Evolutionary conservation across 2,329 filamentous ascomycete species (phyloP).

Genomic region (Sarocladium kiliense): DNA sequence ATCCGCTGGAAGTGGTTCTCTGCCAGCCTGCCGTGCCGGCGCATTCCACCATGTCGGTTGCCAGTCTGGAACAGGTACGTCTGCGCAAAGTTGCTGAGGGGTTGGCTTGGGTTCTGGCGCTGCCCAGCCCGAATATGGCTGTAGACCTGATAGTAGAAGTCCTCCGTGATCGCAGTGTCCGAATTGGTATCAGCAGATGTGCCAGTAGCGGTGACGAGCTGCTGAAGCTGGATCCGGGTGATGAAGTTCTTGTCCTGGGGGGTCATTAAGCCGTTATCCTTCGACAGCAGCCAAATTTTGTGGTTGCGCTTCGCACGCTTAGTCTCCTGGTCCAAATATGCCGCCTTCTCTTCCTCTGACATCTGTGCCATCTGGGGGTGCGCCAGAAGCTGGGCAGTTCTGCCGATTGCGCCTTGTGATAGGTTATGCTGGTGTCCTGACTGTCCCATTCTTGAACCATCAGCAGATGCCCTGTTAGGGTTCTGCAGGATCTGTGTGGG

Average conservation of each 20-base stretch:
- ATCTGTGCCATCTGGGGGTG: slow-evolving; percentile 57
- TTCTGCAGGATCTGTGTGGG: slow-evolving; percentile 78
- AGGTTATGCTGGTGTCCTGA: slow-evolving; percentile 36
- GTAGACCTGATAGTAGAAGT: slow-evolving; percentile 98
- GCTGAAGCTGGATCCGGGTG: slow-evolving; percentile 93
- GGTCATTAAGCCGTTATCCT: slow-evolving; percentile 96
- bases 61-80: slow-evolving; percentile 97
- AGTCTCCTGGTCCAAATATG: slow-evolving; percentile 84
- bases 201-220: slow-evolving; percentile 87
- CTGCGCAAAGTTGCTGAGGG: slow-evolving; percentile 92
- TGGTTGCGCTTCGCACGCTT: slow-evolving; percentile 96
- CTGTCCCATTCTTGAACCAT: slow-evolving; percentile 31
- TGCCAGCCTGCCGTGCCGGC: slow-evolving; percentile 73
- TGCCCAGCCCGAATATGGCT: slow-evolving; percentile 88
- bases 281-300: slow-evolving; percentile 90
- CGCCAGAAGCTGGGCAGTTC: slow-evolving; percentile 26
- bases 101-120: slow-evolving; percentile 86
- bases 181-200: slow-evolving; percentile 75
- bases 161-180: slow-evolving; percentile 79
- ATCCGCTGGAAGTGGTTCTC: slow-evolving; percentile 98
- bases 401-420: slow-evolving; percentile 45
- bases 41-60: slow-evolving; percentile 67
- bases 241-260: slow-evolving; percentile 99
- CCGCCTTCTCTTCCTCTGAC: slow-evolving; percentile 76
- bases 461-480: slow-evolving; percentile 58